Percentiles rank a stretch among this genome's conserved stretches.
Conservation (phyloP, 192 early-diverging fungal genomes). For the Haplosporangium gracile region DNA sequence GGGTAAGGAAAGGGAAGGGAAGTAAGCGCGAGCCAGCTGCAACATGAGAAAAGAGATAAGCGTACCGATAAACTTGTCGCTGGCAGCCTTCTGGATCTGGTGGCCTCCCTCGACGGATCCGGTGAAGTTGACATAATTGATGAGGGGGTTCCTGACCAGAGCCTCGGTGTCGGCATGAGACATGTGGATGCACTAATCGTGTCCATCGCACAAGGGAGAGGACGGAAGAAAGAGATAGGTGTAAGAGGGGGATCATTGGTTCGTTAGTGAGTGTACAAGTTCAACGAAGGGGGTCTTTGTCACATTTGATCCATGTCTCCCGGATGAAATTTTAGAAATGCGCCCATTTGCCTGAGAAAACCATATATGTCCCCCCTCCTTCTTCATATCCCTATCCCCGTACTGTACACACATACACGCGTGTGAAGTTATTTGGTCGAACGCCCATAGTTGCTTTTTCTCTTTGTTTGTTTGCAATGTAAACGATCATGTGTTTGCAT, state of each 20-base stretch:
- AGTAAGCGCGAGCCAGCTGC: background rate
- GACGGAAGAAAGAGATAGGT: slow-evolving; percentile 14
- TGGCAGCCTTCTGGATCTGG: slow-evolving; percentile 70
- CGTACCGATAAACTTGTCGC: slow-evolving; percentile 71
- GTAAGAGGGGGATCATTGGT: background rate
- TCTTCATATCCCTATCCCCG: slow-evolving; percentile 2
- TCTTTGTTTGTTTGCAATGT: background rate
- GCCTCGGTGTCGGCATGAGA: slow-evolving; percentile 63
- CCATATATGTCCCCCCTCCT: background rate
- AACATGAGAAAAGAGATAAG: background rate
- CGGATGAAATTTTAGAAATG: slow-evolving; percentile 53
- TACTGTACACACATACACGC: background rate
- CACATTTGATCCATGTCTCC: slow-evolving; percentile 22
- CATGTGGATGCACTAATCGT: slow-evolving; percentile 54
- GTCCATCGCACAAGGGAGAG: slow-evolving; percentile 29
- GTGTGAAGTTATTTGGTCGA: slow-evolving; percentile 3
- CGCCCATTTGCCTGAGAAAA: background rate
- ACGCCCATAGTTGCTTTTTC: background rate
- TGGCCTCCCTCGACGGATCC: slow-evolving; percentile 81
- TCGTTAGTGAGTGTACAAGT: slow-evolving; percentile 3
- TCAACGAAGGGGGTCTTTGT: slow-evolving; percentile 5
- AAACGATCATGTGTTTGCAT: slow-evolving; percentile 8
- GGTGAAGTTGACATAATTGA: slow-evolving; percentile 83
- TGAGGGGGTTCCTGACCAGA: slow-evolving; percentile 68
- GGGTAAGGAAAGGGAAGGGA: background rate